phyloP scores from a whole-genome alignment of 2,329 filamentous ascomycete species.

The Balansia obtecta region DNA sequence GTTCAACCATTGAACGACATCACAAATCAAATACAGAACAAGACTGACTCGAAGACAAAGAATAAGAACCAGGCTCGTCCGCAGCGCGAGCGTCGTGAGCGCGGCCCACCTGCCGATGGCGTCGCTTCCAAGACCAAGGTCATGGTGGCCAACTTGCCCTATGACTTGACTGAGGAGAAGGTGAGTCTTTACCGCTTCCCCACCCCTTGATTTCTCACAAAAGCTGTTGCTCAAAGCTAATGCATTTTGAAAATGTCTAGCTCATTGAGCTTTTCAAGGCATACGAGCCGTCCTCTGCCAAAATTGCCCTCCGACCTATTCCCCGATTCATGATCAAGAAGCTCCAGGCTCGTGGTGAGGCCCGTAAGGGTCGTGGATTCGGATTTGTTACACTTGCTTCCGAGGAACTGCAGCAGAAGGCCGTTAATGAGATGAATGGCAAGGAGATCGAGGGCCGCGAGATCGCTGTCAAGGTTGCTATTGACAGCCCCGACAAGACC shows the following conservation, averaged over 20 bases:
- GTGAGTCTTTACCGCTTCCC: conserved; percentile 39
- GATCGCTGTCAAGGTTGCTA: conserved; percentile 99
- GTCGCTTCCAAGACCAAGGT: conserved; percentile 99
- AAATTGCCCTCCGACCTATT: conserved; percentile 96
- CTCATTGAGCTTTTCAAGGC: conserved; percentile 93
- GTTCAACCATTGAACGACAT: conserved; percentile 48
- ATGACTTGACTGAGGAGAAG: conserved; percentile 96
- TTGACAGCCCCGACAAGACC: conserved; percentile 96
- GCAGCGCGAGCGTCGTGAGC: conserved; percentile 57
- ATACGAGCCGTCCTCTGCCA: conserved; percentile 87
- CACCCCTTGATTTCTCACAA: not conserved
- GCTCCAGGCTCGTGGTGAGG: conserved; percentile 93
- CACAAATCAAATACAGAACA: conserved; percentile 40
- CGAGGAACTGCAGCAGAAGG: conserved; percentile 95
- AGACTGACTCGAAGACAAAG: conserved; percentile 48
- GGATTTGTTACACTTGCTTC: conserved; percentile 94
- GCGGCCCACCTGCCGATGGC: conserved; percentile 91
- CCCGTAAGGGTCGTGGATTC: conserved; percentile 97
- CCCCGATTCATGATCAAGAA: conserved; percentile 99
- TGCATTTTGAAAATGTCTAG: conserved; percentile 31
- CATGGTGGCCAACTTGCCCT: conserved; percentile 98
- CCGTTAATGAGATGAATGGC: conserved; percentile 95
- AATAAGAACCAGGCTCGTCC: conserved; percentile 41
- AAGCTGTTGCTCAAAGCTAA: not conserved
- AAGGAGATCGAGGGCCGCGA: conserved; percentile 98